Conservation (phyloP, 108 stramenopile genomes). For the Discostella stelligeroides region DNA sequence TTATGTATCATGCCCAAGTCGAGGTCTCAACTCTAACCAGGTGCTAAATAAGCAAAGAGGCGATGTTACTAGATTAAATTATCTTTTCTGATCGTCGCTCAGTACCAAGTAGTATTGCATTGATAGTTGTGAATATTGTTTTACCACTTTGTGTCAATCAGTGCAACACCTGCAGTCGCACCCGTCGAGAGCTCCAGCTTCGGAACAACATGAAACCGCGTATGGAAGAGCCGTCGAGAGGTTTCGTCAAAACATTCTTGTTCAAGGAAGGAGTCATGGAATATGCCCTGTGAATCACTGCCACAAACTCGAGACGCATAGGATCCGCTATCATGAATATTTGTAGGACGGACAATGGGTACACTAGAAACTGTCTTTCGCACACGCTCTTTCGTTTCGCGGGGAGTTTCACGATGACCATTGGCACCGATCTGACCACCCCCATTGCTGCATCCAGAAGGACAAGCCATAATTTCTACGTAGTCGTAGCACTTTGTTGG, state of each 20-base stretch:
- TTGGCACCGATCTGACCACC: slow-evolving; percentile 84
- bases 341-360: slow-evolving; percentile 23
- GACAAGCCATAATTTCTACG: slow-evolving; percentile 98
- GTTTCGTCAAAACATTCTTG: slow-evolving; percentile 26
- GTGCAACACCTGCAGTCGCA: slow-evolving; percentile 76
- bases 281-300: not conserved
- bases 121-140: not conserved
- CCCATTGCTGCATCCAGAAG: slow-evolving; percentile 96
- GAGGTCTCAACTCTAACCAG: not conserved
- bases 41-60: too few species aligned
- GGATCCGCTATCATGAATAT: slow-evolving; percentile 1
- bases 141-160: slow-evolving; percentile 83
- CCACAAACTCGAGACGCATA: slow-evolving; percentile 11
- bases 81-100: too few species aligned
- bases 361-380: slow-evolving; percentile 35
- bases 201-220: slow-evolving; percentile 79
- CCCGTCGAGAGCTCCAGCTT: slow-evolving; percentile 81
- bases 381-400: slow-evolving; percentile 75
- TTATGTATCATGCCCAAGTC: too few species aligned
- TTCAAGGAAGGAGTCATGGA: slow-evolving; percentile 3
- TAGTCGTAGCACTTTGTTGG: slow-evolving; percentile 61
- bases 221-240: slow-evolving; percentile 54
- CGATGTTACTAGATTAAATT: too few species aligned
- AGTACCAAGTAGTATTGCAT: too few species aligned
- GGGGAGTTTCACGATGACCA: slow-evolving; percentile 72